Evolutionary conservation across 768 basidiomycete genomes (phyloP).

Genomic region (Pleurotus eryngii): DNA sequence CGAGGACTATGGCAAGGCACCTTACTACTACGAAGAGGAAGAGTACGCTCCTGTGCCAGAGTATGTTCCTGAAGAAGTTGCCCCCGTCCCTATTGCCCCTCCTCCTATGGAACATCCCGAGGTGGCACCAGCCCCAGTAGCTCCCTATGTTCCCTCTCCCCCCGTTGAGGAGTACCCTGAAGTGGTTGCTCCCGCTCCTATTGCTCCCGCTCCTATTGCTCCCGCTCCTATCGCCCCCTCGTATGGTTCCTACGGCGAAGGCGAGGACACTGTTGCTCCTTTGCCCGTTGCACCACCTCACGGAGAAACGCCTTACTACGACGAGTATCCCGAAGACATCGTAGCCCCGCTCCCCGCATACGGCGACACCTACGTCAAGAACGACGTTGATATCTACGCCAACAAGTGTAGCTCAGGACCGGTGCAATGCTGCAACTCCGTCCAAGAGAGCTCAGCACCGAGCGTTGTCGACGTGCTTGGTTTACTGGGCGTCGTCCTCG

Average conservation of each 20-base stretch:
- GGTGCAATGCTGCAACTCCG: conserved; percentile 2
- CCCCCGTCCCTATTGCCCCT: background rate
- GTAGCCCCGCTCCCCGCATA: background rate
- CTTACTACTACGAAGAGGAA: conserved; percentile 1
- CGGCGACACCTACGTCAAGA: background rate
- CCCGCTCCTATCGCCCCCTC: background rate
- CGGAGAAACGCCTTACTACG: background rate
- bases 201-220: background rate
- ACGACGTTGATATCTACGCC: background rate
- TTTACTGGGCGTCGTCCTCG: background rate
- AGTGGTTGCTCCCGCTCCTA: background rate
- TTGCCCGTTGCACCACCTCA: background rate
- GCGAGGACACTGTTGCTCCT: background rate
- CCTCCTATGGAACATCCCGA: background rate
- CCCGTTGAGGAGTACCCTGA: too few species aligned
- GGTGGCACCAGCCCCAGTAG: background rate
- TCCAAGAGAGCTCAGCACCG: background rate
- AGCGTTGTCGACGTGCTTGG: background rate
- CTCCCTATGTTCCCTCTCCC: too few species aligned
- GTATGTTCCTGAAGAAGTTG: background rate
- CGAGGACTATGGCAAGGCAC: background rate
- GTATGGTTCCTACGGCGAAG: background rate
- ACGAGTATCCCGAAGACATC: background rate
- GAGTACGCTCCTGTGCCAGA: background rate
- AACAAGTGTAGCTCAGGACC: conserved; percentile 1